Base-by-base conservation (phyloP, 2,329 filamentous ascomycete species). In the Iodosphaeria phyllophila region DNA sequence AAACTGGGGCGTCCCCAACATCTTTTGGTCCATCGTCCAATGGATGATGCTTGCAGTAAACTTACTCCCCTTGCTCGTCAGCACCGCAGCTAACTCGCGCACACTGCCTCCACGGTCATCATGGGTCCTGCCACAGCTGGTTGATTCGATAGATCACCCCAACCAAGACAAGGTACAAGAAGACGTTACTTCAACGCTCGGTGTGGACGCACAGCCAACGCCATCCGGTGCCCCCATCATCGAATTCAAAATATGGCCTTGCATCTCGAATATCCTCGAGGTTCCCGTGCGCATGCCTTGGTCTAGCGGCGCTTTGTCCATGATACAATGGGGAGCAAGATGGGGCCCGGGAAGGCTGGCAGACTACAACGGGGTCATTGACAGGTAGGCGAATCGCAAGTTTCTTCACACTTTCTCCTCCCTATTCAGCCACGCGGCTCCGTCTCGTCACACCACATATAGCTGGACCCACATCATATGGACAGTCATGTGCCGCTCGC, bases 211-310 rank as follows among this genome's bases (percentile, higher is more conserved):
- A 24, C 28, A 23, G 11, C 12, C 32, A 24, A 21, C 28, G 26
- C 35, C 38, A 32, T 26, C 26, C 32, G 65, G 60, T 45, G 62
- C 60, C 30, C 75, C 82, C 26, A 63, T 93, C 37, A 53, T 89
- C 31, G 63, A 65, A 35, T 92, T 89, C 61, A 69, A 66, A 39
- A 46, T 80, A 26, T 92, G 78, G 72, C 59, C 70, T 39, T 79
- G 77, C 50, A 47, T 74, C 28, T 72, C 71, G 32, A 72, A 69
- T 46, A 50, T 92, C 33, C 52, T 83, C 37, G 72, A 83, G 56
- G 51, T 92, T 43, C 61, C 74, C 36, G 50, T 57, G 35, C 77
- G 82, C 49, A 92, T 92, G 82, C 86, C 86, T 34, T 95, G 86
- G 86, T 63, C 92, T 28, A 63, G 61, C 43, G 80, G 80, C 43